These are phyloP conservation scores for Colletotrichum cordylinicola DNA, from an alignment of 2,329 filamentous ascomycete species.

Conservation along the genomic window DNA sequence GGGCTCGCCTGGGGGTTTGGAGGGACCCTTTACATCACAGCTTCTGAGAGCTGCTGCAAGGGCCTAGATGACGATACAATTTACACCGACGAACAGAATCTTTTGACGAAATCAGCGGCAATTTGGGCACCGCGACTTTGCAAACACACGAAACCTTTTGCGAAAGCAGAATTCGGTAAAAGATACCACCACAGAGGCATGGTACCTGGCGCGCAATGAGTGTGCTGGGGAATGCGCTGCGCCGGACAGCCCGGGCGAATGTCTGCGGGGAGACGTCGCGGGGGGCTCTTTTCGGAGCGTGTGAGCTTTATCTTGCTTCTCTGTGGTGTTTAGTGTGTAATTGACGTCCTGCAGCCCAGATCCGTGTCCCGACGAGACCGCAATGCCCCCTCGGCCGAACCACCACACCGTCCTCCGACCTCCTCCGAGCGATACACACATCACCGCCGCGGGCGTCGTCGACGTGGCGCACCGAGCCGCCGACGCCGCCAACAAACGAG, in stretches of 20 bases:
- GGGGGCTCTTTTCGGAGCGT: neutral
- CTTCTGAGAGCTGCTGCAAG: neutral
- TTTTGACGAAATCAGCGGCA: neutral
- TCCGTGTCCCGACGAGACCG: neutral
- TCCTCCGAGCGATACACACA: slow-evolving; percentile 4
- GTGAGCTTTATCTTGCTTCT: neutral
- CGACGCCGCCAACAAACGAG: slow-evolving; percentile 39
- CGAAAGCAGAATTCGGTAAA: neutral
- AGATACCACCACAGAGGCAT: neutral
- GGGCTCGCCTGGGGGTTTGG: neutral
- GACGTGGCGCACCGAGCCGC: slow-evolving; percentile 34
- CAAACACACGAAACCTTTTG: neutral
- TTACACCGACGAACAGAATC: neutral
- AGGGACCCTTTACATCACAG: slow-evolving; percentile 17
- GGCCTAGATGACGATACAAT: neutral
- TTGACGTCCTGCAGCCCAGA: neutral
- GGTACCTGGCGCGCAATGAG: slow-evolving; percentile 32
- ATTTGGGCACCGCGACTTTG: neutral
- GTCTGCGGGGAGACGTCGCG: neutral
- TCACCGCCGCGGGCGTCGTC: neutral
- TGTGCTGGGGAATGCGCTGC: slow-evolving; percentile 22
- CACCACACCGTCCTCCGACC: neutral
- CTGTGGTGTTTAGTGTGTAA: neutral
- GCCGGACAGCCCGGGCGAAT: neutral
- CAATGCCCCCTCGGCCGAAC: neutral